Evolutionary conservation across 208 protist species (phyloP).

Genomic region (Acanthamoeba divionensis): DNA sequence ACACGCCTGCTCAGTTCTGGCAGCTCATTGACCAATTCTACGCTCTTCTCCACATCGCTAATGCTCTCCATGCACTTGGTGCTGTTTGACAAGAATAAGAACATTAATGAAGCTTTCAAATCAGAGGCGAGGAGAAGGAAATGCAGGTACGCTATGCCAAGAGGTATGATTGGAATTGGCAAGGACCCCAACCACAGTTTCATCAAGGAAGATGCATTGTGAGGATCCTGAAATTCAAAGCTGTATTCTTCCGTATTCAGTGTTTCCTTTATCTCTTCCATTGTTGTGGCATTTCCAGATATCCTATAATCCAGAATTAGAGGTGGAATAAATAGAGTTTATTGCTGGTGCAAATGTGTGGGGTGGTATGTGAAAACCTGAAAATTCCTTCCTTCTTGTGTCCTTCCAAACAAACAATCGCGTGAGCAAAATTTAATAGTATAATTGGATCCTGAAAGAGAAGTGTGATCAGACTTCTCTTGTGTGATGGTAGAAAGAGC

Average conservation of each 20-base stretch:
- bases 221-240: neutral
- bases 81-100: neutral
- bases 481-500: too few relatives aligned
- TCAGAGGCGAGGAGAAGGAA: too few relatives aligned
- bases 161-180: neutral
- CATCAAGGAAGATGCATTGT: neutral
- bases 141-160: neutral
- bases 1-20: neutral
- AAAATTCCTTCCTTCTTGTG: constrained; percentile 40
- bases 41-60: constrained; percentile 10
- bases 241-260: neutral
- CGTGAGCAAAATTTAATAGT: constrained; percentile 3
- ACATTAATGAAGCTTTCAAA: too few relatives aligned
- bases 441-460: too few relatives aligned
- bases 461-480: too few relatives aligned
- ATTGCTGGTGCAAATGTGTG: neutral
- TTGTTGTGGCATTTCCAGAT: neutral
- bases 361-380: neutral
- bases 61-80: constrained; percentile 23
- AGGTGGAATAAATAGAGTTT: too few relatives aligned
- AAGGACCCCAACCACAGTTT: neutral
- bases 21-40: neutral
- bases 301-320: too few relatives aligned
- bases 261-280: constrained; percentile 8
- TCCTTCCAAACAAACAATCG: constrained; percentile 9